phyloP scores from a whole-genome alignment of 257 asterid genomes.

The Striga asiatica region DNA sequence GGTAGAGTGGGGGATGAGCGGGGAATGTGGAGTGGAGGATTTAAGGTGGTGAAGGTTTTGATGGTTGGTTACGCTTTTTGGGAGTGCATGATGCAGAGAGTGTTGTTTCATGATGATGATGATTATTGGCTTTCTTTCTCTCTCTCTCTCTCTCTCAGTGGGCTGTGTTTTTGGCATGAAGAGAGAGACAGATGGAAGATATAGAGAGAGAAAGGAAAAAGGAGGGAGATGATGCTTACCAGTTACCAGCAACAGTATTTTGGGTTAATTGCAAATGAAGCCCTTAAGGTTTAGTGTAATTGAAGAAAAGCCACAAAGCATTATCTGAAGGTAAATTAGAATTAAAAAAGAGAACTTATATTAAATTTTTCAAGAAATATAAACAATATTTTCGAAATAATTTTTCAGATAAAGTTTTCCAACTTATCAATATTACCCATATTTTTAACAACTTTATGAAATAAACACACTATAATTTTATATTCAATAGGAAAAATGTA shows the following conservation, averaged over 20 bases:
- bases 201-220: neutral
- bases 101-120: constrained; percentile 59
- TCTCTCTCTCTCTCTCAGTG: constrained; percentile 41
- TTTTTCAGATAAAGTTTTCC: no score
- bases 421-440: no score
- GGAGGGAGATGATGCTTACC: neutral
- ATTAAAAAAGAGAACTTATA: no score
- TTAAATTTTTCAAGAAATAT: neutral
- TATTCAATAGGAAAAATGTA: no score
- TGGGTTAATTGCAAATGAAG: neutral
- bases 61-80: constrained; percentile 47
- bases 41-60: constrained; percentile 53
- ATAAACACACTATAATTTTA: no score
- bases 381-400: no score
- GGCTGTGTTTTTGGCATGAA: constrained; percentile 38
- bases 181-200: constrained; percentile 1
- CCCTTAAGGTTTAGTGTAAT: neutral
- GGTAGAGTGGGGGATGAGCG: neutral
- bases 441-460: no score
- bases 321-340: no score
- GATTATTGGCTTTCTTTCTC: no score
- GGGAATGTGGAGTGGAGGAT: constrained; percentile 28
- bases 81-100: constrained; percentile 51
- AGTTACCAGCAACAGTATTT: neutral
- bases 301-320: neutral